Evolutionary conservation across 1,284 basidiomycete species (phyloP), one percentile per base, ranked within the genome.

Genomic region (Naganishia sp.): DNA sequence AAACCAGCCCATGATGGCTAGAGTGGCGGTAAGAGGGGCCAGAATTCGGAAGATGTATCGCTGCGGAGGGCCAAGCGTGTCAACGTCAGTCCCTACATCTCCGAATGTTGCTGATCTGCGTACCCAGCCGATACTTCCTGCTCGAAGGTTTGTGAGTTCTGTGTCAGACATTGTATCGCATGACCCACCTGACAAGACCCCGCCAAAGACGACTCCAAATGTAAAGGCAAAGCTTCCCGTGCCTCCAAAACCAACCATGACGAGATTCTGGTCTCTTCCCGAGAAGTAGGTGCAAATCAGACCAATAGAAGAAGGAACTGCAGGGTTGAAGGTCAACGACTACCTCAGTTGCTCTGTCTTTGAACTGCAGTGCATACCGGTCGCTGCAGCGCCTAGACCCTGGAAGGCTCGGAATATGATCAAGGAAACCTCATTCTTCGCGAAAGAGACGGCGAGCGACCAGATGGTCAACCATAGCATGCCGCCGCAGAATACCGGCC

Each of bases 401-500:
- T 46, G 45, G 18, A 46, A 46, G 18, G 45, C 45, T 15, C 45
- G 45, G 67, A 49, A 63, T 21, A 7, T 44, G 49, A n/a, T 42
- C 60, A 11, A 44, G 50, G 28, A 59, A 45, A n/a, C 50, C 66
- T 5, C 45, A 15, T 7, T 46, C 45, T 46, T 18, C 18, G 64
- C 64, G 23, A 21, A 57, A 2, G 66, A 69, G 55, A 64, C 56
- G 31, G 57, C 55, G 3, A 33, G 55, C 16, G 43, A 45, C 10
- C 52, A 55, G 0, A 68, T 68, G 0, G 60, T 56, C 33, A 53
- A 54, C 4, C 43, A 36, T 42, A 36, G 60, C 49, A 33, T 53
- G 16, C 50, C 67, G 6, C 50, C 65, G 33, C 44, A 70, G 7
- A 64, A 68, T 33, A 68, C 68, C 48, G 77, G 77, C 67, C 66